Evolutionary conservation across 176 grass and related monocot genomes (phyloP).

Genomic region (Raddia distichophylla): DNA sequence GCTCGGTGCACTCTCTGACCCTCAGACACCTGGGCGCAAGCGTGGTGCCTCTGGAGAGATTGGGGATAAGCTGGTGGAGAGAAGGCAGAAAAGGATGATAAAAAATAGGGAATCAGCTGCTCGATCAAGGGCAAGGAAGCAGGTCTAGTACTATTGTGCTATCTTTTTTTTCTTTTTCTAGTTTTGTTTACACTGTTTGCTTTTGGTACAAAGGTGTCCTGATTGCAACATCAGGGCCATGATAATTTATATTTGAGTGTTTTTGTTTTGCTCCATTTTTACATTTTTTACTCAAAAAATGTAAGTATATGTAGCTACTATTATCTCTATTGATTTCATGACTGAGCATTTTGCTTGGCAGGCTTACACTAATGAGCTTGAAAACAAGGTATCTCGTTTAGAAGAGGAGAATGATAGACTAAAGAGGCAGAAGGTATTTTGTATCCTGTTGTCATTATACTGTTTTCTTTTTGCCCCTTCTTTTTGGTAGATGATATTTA

Average conservation of each 20-base stretch:
- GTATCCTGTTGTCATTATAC: constrained; percentile 23
- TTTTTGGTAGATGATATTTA: not conserved
- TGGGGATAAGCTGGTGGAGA: constrained; percentile 73
- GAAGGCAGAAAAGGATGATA: constrained; percentile 99
- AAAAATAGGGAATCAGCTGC: constrained; percentile 99
- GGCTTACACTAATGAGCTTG: constrained; percentile 97
- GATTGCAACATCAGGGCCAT: constrained; percentile 28
- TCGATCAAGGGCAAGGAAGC: constrained; percentile 94
- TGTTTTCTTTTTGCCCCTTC: not conserved
- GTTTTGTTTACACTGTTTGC: constrained; percentile 3
- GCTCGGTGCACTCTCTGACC: constrained; percentile 52
- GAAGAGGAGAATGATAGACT: constrained; percentile 81
- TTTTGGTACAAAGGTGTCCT: constrained; percentile 14
- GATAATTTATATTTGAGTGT: not conserved
- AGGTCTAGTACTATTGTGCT: constrained; percentile 47
- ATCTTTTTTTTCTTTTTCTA: constrained; percentile 12
- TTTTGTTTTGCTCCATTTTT: not conserved
- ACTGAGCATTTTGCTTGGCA: constrained; percentile 41
- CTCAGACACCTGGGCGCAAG: constrained; percentile 58
- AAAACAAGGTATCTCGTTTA: constrained; percentile 84
- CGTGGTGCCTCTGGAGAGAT: constrained; percentile 45
- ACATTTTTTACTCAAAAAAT: constrained; percentile 22
- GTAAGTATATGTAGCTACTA: constrained; percentile 4
- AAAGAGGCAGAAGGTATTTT: constrained; percentile 87
- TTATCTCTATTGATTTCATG: constrained; percentile 1